Conservation (phyloP, 371 early-diverging fungal species). For the Massospora cicadina region DNA sequence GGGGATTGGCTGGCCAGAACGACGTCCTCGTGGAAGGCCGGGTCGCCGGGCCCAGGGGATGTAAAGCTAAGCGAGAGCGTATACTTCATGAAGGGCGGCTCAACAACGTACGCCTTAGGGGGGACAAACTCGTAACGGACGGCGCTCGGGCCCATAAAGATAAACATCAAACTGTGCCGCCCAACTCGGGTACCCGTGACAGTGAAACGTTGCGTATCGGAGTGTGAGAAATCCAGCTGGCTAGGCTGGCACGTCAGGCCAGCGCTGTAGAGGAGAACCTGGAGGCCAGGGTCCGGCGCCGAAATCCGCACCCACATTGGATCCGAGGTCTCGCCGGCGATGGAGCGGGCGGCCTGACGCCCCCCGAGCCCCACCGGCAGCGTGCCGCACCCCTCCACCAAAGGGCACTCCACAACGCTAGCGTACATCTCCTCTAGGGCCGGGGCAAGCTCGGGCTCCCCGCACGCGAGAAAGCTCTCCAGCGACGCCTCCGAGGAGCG, state of each 20-base stretch:
- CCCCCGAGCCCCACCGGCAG: background rate
- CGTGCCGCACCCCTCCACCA: background rate
- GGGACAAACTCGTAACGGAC: constrained; percentile 29
- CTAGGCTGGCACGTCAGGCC: constrained; percentile 28
- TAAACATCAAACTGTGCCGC: constrained; percentile 29
- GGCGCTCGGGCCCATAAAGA: constrained; percentile 23
- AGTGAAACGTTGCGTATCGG: constrained; percentile 28
- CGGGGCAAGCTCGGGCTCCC: background rate
- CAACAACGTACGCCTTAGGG: constrained; percentile 31
- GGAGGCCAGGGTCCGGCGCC: constrained; percentile 28
- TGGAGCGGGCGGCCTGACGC: constrained; percentile 14
- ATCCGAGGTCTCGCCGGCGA: constrained; percentile 24
- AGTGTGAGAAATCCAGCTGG: constrained; percentile 25
- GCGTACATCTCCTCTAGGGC: background rate
- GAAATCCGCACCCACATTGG: constrained; percentile 32
- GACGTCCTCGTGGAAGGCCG: background rate
- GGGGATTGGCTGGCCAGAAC: background rate
- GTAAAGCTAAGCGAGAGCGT: constrained; percentile 31
- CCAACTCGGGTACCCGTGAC: constrained; percentile 33
- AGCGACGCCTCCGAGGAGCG: background rate
- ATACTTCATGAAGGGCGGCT: constrained; percentile 36
- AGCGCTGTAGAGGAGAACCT: constrained; percentile 29
- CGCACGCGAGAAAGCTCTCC: background rate
- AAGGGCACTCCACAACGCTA: background rate
- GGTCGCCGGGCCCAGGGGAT: background rate